Evolutionary conservation across 2,329 filamentous ascomycete genomes (phyloP).

Genomic region (Mycocentrospora acerina): DNA sequence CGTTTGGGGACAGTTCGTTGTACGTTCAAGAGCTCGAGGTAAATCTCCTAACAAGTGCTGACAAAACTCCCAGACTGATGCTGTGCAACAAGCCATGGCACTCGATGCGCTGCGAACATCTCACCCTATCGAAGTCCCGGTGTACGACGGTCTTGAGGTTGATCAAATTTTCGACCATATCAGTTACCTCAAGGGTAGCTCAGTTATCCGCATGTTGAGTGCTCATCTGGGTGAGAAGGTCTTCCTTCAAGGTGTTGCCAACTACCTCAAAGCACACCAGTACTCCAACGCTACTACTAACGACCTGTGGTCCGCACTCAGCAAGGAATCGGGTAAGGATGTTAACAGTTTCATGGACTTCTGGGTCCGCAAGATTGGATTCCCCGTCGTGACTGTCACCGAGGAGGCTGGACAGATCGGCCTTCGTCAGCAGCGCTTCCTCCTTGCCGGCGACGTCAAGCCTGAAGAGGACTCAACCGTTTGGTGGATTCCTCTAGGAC

Average conservation of each 20-base stretch:
- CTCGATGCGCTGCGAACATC: slow-evolving; percentile 89
- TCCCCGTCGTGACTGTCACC: slow-evolving; percentile 82
- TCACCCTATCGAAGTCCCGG: slow-evolving; percentile 94
- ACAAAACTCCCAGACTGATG: slow-evolving; percentile 68
- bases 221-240: slow-evolving; percentile 83
- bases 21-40: slow-evolving; percentile 60
- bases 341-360: slow-evolving; percentile 85
- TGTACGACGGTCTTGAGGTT: slow-evolving; percentile 89
- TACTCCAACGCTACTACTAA: slow-evolving; percentile 90
- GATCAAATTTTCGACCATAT: slow-evolving; percentile 98
- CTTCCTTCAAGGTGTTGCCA: slow-evolving; percentile 86
- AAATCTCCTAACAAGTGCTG: slow-evolving; percentile 39
- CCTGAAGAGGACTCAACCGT: slow-evolving; percentile 86
- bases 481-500: slow-evolving; percentile 92
- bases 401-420: slow-evolving; percentile 82
- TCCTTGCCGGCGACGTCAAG: slow-evolving; percentile 88
- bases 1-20: slow-evolving; percentile 94
- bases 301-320: slow-evolving; percentile 86
- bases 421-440: slow-evolving; percentile 83
- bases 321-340: slow-evolving; percentile 83
- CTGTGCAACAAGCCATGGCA: slow-evolving; percentile 86
- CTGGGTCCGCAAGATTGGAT: slow-evolving; percentile 95
- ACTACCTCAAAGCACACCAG: slow-evolving; percentile 84
- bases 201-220: slow-evolving; percentile 93
- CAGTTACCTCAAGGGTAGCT: slow-evolving; percentile 94